Percentiles rank a stretch among this genome's conserved stretches.
Conservation (phyloP, 2,329 filamentous ascomycete species). For the Colletotrichum simmondsii region DNA sequence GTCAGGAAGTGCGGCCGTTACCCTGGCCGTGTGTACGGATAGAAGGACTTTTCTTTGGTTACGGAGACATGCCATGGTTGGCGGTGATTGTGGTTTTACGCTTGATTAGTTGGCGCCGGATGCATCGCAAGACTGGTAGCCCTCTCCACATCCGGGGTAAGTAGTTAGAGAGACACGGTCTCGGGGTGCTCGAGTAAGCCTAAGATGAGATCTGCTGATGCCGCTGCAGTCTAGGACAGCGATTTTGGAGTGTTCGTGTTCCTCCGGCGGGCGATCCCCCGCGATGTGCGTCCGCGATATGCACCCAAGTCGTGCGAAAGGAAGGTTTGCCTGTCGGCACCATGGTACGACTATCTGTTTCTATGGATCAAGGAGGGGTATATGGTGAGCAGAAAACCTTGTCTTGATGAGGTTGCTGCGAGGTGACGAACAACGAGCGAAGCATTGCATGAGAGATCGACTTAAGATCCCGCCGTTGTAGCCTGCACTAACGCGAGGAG, state of each 20-base stretch:
- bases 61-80: conserved; percentile 2
- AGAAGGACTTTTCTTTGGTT: neutral
- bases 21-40: neutral
- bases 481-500: neutral
- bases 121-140: conserved; percentile 1
- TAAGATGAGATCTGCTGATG: neutral
- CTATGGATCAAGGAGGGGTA: neutral
- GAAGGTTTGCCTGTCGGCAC: neutral
- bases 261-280: neutral
- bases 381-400: neutral
- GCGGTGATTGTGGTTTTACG: conserved; percentile 14
- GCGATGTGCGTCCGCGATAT: conserved; percentile 1
- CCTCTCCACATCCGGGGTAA: neutral
- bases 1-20: conserved; percentile 15
- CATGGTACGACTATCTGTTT: neutral
- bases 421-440: neutral
- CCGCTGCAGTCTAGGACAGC: neutral
- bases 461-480: neutral
- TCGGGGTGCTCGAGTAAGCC: neutral
- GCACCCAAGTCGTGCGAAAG: neutral
- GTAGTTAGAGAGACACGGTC: neutral
- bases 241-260: neutral
- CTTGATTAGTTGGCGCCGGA: conserved; percentile 1
- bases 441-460: neutral
- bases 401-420: neutral